phyloP scores from a whole-genome alignment of 768 basidiomycete genomes.

The Neoboletus subvelutipes region DNA sequence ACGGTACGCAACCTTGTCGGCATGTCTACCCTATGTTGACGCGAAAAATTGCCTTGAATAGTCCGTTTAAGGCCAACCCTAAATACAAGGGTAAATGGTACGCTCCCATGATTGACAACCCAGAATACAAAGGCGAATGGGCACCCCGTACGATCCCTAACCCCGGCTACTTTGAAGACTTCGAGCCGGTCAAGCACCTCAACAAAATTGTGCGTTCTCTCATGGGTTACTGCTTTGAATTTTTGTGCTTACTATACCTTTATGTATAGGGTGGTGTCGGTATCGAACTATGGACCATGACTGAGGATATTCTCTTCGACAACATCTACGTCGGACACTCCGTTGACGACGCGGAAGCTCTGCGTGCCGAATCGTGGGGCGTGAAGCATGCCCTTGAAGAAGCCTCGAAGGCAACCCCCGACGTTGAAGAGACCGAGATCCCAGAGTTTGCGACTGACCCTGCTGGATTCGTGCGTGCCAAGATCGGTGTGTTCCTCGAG shows the following conservation, averaged over 20 bases:
- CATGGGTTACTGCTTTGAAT: too few relatives aligned
- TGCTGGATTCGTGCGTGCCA: constrained; percentile 73
- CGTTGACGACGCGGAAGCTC: constrained; percentile 72
- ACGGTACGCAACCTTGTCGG: constrained; percentile 41
- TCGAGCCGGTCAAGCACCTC: constrained; percentile 75
- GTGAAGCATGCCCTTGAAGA: constrained; percentile 86
- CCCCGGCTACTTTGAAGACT: constrained; percentile 89
- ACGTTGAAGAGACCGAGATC: constrained; percentile 44
- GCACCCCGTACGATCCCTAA: constrained; percentile 87
- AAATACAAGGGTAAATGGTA: constrained; percentile 98
- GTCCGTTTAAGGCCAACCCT: constrained; percentile 88
- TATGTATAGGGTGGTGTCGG: constrained; percentile 80
- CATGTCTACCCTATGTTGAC: neutral
- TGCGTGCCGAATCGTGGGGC: constrained; percentile 88
- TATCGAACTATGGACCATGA: constrained; percentile 99
- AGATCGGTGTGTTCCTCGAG: constrained; percentile 79
- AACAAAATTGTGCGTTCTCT: constrained; percentile 69
- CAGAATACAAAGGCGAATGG: constrained; percentile 96
- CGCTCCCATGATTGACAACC: constrained; percentile 93
- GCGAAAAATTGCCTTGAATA: constrained; percentile 22
- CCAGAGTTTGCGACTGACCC: constrained; percentile 70
- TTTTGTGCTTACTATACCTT: constrained; percentile 1
- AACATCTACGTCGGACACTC: constrained; percentile 96
- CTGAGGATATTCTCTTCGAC: constrained; percentile 89
- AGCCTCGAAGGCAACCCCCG: constrained; percentile 43